Percentiles rank a stretch among this genome's conserved stretches.
Conservation (phyloP, 352 stramenopile species). For the Bremia lactucae region DNA sequence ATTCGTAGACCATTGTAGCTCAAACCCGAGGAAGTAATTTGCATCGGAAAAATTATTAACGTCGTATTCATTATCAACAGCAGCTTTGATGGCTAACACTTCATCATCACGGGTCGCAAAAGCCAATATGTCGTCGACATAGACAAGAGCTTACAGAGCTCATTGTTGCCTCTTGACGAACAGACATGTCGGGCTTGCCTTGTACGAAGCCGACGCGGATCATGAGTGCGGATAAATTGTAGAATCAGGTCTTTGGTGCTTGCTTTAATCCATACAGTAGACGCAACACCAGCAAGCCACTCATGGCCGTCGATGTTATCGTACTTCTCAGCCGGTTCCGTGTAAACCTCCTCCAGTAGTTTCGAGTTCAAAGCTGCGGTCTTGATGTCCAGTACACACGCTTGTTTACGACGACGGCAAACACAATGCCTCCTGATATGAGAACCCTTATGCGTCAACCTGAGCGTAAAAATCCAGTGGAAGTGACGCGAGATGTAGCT, state of each 20-base stretch:
- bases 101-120: neutral
- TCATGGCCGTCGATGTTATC: slow-evolving; percentile 1
- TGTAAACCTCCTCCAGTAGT: slow-evolving; percentile 4
- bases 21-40: neutral
- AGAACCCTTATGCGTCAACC: too few species aligned
- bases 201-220: too few species aligned
- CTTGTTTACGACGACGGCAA: slow-evolving; percentile 1
- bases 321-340: slow-evolving; percentile 1
- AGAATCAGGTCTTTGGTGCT: slow-evolving; percentile 15
- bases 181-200: neutral
- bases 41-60: neutral
- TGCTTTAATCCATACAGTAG: slow-evolving; percentile 25
- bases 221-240: slow-evolving; percentile 2
- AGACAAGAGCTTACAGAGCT: neutral
- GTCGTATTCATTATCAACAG: neutral
- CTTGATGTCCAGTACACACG: slow-evolving; percentile 7
- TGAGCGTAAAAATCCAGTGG: too few species aligned
- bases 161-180: too few species aligned
- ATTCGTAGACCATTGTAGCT: too few species aligned
- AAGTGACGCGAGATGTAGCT: neutral
- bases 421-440: too few species aligned
- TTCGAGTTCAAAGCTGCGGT: slow-evolving; percentile 13
- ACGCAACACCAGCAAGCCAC: slow-evolving; percentile 8
- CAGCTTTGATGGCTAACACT: neutral
- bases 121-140: neutral